A percentile compares a stretch with the other conserved stretches of the same genome.
phyloP scores from a whole-genome alignment of 2,329 filamentous ascomycete genomes.

The Aspergillus fumigatus region DNA sequence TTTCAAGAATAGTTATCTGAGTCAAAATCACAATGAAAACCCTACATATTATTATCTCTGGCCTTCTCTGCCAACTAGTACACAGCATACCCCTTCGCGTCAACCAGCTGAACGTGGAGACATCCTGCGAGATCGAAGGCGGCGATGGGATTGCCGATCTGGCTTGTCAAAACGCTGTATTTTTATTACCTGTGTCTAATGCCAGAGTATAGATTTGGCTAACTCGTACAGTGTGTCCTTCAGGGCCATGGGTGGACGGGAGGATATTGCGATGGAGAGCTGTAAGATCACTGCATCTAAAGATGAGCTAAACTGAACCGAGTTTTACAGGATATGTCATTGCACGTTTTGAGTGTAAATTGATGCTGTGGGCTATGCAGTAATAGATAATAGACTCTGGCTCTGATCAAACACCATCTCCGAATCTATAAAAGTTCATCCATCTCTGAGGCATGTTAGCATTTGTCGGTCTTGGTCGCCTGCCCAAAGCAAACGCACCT shows the following conservation, averaged over 20 bases:
- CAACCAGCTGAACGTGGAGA: background rate
- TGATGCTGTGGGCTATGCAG: background rate
- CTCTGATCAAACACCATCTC: conserved; percentile 25
- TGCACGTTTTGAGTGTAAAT: conserved; percentile 7
- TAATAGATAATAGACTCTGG: background rate
- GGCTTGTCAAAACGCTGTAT: conserved; percentile 10
- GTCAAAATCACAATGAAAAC: background rate
- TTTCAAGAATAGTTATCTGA: no score
- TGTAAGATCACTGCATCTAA: conserved; percentile 3
- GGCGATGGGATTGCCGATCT: conserved; percentile 9
- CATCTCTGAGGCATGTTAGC: conserved; percentile 25
- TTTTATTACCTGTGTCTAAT: no score
- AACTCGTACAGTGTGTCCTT: conserved; percentile 5
- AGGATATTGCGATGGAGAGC: conserved; percentile 11
- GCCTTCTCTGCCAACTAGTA: background rate
- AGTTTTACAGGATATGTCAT: conserved; percentile 11
- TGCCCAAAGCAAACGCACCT: conserved; percentile 16
- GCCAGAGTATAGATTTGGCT: no score
- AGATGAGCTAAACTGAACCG: background rate
- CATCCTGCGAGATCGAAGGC: conserved; percentile 10
- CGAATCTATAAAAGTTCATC: conserved; percentile 38
- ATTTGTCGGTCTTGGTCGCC: background rate
- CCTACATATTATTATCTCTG: background rate
- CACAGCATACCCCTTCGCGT: background rate
- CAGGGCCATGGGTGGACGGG: conserved; percentile 13